Conservation (phyloP, 2,329 filamentous ascomycete genomes). For the Zymoseptoria tritici region DNA sequence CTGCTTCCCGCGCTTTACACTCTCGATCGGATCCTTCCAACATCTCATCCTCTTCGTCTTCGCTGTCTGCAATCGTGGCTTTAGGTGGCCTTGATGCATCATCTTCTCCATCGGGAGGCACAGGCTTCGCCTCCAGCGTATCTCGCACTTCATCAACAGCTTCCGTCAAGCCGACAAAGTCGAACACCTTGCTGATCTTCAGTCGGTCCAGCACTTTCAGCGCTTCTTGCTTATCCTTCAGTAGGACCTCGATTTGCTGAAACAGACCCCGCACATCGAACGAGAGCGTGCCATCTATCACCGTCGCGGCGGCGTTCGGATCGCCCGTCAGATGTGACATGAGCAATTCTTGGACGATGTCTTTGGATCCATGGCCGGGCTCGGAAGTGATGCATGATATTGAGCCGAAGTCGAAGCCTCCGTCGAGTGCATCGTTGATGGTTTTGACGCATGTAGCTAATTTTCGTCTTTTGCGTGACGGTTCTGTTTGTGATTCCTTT, state of each 20-base stretch:
- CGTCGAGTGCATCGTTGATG: slow-evolving; percentile 32
- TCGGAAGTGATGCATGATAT: slow-evolving; percentile 33
- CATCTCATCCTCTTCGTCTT: slow-evolving; percentile 35
- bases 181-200: slow-evolving; percentile 45
- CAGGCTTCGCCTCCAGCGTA: slow-evolving; percentile 17
- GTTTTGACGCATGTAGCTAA: slow-evolving; percentile 28
- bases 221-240: slow-evolving; percentile 25
- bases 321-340: slow-evolving; percentile 32
- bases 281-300: slow-evolving; percentile 41
- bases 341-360: slow-evolving; percentile 32
- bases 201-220: slow-evolving; percentile 36
- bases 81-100: slow-evolving; percentile 5
- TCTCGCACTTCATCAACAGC: slow-evolving; percentile 39
- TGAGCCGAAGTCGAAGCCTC: slow-evolving; percentile 32
- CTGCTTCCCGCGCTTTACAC: neutral
- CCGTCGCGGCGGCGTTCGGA: slow-evolving; percentile 27
- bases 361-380: slow-evolving; percentile 15
- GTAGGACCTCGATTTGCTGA: slow-evolving; percentile 7
- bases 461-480: slow-evolving; percentile 45
- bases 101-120: neutral
- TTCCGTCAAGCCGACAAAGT: slow-evolving; percentile 42
- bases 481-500: slow-evolving; percentile 51
- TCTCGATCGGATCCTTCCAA: slow-evolving; percentile 21
- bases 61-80: slow-evolving; percentile 28
- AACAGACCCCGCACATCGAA: slow-evolving; percentile 40